phyloP scores from a whole-genome alignment of 2,329 filamentous ascomycete species.

The Penicillium corylophilum region DNA sequence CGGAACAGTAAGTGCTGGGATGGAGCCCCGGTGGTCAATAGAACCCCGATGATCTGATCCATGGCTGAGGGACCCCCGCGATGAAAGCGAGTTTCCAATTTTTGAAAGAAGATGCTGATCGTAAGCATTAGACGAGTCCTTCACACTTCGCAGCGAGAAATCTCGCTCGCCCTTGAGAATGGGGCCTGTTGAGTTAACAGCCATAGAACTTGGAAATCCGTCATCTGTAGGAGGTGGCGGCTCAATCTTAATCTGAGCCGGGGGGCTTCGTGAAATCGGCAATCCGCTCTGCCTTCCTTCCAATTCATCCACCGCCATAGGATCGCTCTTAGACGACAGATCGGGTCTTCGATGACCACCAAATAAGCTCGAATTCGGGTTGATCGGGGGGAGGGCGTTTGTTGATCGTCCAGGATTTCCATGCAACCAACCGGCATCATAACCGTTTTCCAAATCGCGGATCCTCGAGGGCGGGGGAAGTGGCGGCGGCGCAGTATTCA shows the following conservation, averaged over 20 bases:
- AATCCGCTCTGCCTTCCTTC: constrained; percentile 33
- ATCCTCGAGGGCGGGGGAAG: constrained; percentile 65
- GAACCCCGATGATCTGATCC: constrained; percentile 31
- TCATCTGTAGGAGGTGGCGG: constrained; percentile 33
- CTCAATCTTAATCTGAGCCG: constrained; percentile 37
- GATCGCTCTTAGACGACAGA: constrained; percentile 32
- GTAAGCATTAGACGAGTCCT: constrained; percentile 61
- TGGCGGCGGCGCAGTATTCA: constrained; percentile 56
- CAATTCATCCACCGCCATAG: constrained; percentile 38
- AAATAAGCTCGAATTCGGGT: constrained; percentile 51
- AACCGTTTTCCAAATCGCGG: constrained; percentile 55
- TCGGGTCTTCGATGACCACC: constrained; percentile 45
- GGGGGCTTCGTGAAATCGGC: constrained; percentile 31
- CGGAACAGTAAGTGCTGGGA: constrained; percentile 35
- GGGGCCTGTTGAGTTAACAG: constrained; percentile 28
- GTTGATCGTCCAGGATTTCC: constrained; percentile 55
- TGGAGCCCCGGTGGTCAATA: constrained; percentile 27
- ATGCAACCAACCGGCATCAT: constrained; percentile 64
- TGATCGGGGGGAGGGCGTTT: constrained; percentile 48
- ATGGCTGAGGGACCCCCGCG: constrained; percentile 41
- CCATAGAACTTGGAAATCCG: constrained; percentile 35
- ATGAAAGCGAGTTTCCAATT: constrained; percentile 60
- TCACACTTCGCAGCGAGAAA: constrained; percentile 57
- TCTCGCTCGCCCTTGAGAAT: constrained; percentile 59
- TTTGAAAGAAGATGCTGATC: constrained; percentile 63